Evolutionary conservation across 768 basidiomycete species (phyloP).

Genomic region (Pulveroboletus sp.): DNA sequence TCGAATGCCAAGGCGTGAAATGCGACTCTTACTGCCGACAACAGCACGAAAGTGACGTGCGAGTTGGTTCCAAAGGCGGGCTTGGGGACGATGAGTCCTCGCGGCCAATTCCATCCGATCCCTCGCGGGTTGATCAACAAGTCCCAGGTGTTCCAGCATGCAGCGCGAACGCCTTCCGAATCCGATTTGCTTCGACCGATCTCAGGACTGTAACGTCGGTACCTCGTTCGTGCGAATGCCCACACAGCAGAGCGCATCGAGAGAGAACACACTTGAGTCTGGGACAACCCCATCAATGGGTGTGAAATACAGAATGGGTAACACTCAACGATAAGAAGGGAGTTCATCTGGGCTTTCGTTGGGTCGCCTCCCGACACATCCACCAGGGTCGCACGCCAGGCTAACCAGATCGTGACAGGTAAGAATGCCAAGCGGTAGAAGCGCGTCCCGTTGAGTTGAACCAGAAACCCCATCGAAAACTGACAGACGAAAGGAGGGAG

Average conservation of each 20-base stretch:
- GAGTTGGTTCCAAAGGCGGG: conserved; percentile 6
- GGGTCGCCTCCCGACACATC: conserved; percentile 22
- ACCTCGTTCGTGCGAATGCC: conserved; percentile 16
- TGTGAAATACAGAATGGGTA: background rate
- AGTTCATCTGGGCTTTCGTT: conserved; percentile 8
- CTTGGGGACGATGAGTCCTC: conserved; percentile 15
- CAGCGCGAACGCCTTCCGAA: conserved; percentile 5
- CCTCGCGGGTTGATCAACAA: conserved; percentile 22
- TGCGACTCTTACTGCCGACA: background rate
- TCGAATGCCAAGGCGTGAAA: conserved; percentile 15
- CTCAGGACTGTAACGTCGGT: conserved; percentile 7
- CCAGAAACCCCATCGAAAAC: conserved; percentile 48
- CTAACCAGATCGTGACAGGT: conserved; percentile 40
- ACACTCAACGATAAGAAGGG: conserved; percentile 15
- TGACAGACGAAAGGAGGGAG: conserved; percentile 41
- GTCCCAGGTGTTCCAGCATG: conserved; percentile 27
- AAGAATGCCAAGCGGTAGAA: conserved; percentile 44
- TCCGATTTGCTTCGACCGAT: background rate
- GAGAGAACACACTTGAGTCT: conserved; percentile 15
- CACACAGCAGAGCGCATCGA: conserved; percentile 16
- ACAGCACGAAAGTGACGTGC: conserved; percentile 10
- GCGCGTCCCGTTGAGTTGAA: conserved; percentile 39
- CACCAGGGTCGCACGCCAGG: conserved; percentile 36
- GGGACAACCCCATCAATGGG: background rate
- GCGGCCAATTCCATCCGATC: conserved; percentile 27